Evolutionary conservation across 129 eudicot species (phyloP).

Genomic region (Pseudognaphalium luteoalbum): DNA sequence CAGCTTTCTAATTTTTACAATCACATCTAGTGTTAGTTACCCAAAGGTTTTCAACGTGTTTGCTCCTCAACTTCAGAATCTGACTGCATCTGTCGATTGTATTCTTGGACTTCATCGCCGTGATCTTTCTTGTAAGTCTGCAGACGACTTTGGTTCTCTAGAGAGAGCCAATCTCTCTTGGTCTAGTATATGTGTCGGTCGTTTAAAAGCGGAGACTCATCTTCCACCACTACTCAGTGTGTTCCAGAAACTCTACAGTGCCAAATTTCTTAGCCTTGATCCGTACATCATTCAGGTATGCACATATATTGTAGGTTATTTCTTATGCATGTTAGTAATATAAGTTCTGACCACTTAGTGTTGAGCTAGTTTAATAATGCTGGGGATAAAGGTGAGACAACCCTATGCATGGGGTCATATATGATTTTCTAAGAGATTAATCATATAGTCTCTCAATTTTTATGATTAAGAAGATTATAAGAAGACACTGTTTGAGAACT

Average conservation of each 20-base stretch:
- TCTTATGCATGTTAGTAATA: background rate
- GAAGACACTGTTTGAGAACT: too few relatives aligned
- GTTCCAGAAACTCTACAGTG: background rate
- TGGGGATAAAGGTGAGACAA: too few relatives aligned
- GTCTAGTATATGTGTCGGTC: background rate
- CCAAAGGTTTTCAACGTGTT: background rate
- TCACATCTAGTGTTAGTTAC: background rate
- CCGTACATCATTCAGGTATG: background rate
- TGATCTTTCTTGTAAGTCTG: background rate
- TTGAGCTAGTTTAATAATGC: too few relatives aligned
- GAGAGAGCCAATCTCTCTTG: background rate
- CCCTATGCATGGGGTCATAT: too few relatives aligned
- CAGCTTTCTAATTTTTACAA: background rate
- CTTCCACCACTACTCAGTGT: background rate
- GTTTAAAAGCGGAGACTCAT: background rate
- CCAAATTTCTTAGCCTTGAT: background rate
- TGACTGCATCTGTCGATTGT: background rate
- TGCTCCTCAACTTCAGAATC: slow-evolving; percentile 1
- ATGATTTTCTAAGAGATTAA: too few relatives aligned
- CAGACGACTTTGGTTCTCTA: background rate
- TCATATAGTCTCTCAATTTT: too few relatives aligned
- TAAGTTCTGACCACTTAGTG: too few relatives aligned
- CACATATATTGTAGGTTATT: background rate
- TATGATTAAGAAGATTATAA: too few relatives aligned
- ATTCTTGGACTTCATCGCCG: background rate